Evolutionary conservation across 345 rosid genomes (phyloP).

Genomic region (Euphorbia pulcherrima): DNA sequence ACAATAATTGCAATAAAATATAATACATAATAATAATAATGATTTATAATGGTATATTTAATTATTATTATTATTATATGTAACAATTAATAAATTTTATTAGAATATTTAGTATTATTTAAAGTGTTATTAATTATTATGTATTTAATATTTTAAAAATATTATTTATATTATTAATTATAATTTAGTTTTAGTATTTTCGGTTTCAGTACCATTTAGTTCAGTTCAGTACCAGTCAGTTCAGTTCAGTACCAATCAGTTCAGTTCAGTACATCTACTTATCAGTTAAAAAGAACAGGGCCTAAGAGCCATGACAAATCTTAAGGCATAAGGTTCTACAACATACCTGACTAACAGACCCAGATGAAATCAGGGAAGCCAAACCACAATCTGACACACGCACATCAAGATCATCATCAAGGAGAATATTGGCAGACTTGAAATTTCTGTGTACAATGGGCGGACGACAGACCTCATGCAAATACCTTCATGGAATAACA

Average conservation of each 20-base stretch:
- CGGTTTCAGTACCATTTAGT: too few relatives aligned
- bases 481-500: slow-evolving; percentile 50
- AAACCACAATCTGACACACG: slow-evolving; percentile 88
- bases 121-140: too few relatives aligned
- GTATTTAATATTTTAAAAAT: too few relatives aligned
- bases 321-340: slow-evolving; percentile 10
- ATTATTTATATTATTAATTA: not conserved
- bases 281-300: too few relatives aligned
- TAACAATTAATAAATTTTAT: too few relatives aligned
- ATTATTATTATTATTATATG: too few relatives aligned
- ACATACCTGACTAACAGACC: slow-evolving; percentile 87
- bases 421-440: slow-evolving; percentile 78
- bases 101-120: too few relatives aligned
- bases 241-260: slow-evolving; percentile 4
- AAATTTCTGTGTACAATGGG: slow-evolving; percentile 83
- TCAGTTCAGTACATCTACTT: slow-evolving; percentile 10
- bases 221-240: too few relatives aligned
- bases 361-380: slow-evolving; percentile 74
- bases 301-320: too few relatives aligned
- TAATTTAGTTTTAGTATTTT: not conserved
- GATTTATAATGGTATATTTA: too few relatives aligned
- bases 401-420: slow-evolving; percentile 80
- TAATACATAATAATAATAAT: too few relatives aligned
- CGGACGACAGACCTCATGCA: slow-evolving; percentile 93
- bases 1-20: too few relatives aligned